Evolutionary conservation across 306 rosid genomes (phyloP).

Genomic region (Styphnolobium japonicum): DNA sequence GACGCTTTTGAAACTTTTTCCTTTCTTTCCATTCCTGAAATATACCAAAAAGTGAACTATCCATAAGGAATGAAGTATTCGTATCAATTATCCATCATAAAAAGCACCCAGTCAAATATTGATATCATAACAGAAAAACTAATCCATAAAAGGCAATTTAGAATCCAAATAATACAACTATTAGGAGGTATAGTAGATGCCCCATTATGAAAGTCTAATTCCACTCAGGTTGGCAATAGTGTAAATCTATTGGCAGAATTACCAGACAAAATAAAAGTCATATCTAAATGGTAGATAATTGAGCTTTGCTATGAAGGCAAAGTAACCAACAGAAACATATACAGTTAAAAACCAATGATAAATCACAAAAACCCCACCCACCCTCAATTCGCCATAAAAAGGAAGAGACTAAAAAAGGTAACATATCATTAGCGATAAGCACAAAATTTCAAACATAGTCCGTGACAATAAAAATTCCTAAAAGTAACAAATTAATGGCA

Average conservation of each 20-base stretch:
- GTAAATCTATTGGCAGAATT: not conserved
- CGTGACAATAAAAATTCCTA: not conserved
- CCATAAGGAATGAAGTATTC: not conserved
- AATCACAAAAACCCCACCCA: not conserved
- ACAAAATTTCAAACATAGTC: not conserved
- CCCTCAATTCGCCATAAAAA: not conserved
- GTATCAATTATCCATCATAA: not conserved
- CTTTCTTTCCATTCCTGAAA: slow-evolving; percentile 94
- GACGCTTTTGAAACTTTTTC: slow-evolving; percentile 75
- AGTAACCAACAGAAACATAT: not conserved
- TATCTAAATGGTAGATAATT: slow-evolving; percentile 4
- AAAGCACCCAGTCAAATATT: slow-evolving; percentile 10
- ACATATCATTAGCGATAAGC: not conserved
- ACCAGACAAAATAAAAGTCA: not conserved
- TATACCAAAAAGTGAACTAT: slow-evolving; percentile 26
- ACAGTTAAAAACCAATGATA: not conserved
- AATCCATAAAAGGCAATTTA: not conserved
- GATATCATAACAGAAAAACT: slow-evolving; percentile 2
- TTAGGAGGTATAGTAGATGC: slow-evolving; percentile 1
- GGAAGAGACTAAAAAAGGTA: slow-evolving; percentile 9
- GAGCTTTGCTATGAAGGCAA: not conserved
- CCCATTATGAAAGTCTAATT: slow-evolving; percentile 14
- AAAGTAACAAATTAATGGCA: slow-evolving; percentile 27
- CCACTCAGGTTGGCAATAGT: not conserved
- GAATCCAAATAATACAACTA: slow-evolving; percentile 8